A percentile compares a stretch with the other conserved stretches of the same genome.
Conservation (phyloP, 805 yeast species). For the Yarrowia keelungensis region DNA sequence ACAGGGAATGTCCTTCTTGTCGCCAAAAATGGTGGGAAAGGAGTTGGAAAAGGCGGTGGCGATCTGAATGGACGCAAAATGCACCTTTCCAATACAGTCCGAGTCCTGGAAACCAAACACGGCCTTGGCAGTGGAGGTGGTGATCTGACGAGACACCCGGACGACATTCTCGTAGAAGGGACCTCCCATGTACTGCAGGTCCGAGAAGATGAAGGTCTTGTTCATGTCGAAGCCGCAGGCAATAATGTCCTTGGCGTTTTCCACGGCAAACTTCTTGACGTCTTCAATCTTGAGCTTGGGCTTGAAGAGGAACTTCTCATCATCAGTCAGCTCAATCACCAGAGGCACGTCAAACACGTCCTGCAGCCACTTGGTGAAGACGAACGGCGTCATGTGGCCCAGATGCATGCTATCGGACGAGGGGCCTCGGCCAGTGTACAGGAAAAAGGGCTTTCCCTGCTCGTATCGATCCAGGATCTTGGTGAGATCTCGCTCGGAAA, state of each 20-base stretch:
- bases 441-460: slow-evolving; percentile 91
- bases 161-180: slow-evolving; percentile 94
- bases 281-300: slow-evolving; percentile 87
- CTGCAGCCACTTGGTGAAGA: slow-evolving; percentile 97
- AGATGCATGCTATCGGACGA: slow-evolving; percentile 92
- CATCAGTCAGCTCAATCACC: slow-evolving; percentile 93
- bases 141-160: slow-evolving; percentile 89
- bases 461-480: slow-evolving; percentile 87
- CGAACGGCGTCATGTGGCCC: slow-evolving; percentile 96
- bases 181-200: slow-evolving; percentile 90
- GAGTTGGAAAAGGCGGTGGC: slow-evolving; percentile 96
- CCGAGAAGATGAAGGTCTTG: slow-evolving; percentile 94
- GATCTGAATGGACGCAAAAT: slow-evolving; percentile 95
- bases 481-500: slow-evolving; percentile 73
- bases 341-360: slow-evolving; percentile 96
- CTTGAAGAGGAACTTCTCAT: slow-evolving; percentile 95
- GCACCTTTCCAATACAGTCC: slow-evolving; percentile 92
- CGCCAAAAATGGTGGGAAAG: slow-evolving; percentile 89
- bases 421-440: slow-evolving; percentile 98
- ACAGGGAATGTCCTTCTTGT: slow-evolving; percentile 90
- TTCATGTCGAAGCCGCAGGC: slow-evolving; percentile 94
- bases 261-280: slow-evolving; percentile 77
- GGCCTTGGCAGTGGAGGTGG: slow-evolving; percentile 95
- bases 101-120: slow-evolving; percentile 96
- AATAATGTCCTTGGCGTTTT: slow-evolving; percentile 90